Conservation (phyloP, 1,284 basidiomycete genomes). For the Apiotrichum sp. region DNA sequence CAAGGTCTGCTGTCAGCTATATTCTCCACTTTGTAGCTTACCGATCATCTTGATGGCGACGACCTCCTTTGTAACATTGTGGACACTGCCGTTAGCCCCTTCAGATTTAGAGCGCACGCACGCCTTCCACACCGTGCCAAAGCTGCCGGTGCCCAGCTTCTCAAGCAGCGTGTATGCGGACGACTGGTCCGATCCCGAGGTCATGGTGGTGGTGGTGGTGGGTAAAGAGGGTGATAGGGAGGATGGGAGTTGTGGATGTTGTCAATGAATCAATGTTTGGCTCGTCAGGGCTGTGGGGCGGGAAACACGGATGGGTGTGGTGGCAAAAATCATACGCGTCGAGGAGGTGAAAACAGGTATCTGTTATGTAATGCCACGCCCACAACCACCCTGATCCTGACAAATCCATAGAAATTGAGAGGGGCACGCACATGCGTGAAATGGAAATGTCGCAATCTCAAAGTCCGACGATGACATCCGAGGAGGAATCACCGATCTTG, state of each 20-base stretch:
- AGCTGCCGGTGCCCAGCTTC: slow-evolving; percentile 95
- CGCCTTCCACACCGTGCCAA: slow-evolving; percentile 95
- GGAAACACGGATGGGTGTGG: neutral
- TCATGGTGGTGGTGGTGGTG: neutral
- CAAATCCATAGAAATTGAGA: no score
- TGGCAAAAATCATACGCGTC: neutral
- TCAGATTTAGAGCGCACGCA: slow-evolving; percentile 26
- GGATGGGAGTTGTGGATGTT: no score
- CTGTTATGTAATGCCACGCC: no score
- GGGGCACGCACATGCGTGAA: no score
- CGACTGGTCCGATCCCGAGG: slow-evolving; percentile 57
- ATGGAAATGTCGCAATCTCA: no score
- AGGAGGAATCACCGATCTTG: no score
- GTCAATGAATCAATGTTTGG: neutral
- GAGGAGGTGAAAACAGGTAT: no score
- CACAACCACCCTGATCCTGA: no score
- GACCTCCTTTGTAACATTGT: slow-evolving; percentile 85
- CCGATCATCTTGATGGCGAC: slow-evolving; percentile 99
- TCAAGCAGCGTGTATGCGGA: slow-evolving; percentile 88
- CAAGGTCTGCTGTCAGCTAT: slow-evolving; percentile 43
- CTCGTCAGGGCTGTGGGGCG: neutral
- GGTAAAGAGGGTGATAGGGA: neutral
- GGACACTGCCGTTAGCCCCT: slow-evolving; percentile 52
- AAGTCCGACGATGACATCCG: no score
- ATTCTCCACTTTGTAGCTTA: slow-evolving; percentile 40